A percentile compares a stretch with the other conserved stretches of the same genome.
Conservation (phyloP, 2,329 filamentous ascomycete genomes). For the Cordyceps militaris region DNA sequence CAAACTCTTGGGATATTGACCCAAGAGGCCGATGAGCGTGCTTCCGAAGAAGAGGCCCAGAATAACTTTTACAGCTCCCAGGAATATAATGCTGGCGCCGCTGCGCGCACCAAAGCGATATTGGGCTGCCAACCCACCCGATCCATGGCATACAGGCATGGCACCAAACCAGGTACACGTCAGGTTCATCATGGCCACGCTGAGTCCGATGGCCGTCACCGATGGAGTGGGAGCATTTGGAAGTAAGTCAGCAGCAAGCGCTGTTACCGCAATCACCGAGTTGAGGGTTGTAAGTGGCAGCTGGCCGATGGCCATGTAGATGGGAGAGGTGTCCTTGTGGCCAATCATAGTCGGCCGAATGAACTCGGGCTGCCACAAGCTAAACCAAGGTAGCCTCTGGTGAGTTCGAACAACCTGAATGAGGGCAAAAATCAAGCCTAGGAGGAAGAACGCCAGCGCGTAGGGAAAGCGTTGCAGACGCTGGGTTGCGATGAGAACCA, state of each 20-base stretch:
- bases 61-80: slow-evolving; percentile 68
- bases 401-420: slow-evolving; percentile 27
- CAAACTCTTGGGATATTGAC: slow-evolving; percentile 65
- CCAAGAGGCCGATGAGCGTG: slow-evolving; percentile 63
- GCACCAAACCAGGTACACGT: slow-evolving; percentile 83
- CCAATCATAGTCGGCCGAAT: slow-evolving; percentile 29
- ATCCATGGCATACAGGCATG: slow-evolving; percentile 94
- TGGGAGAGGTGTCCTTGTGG: slow-evolving; percentile 25
- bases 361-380: slow-evolving; percentile 53
- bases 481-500: slow-evolving; percentile 62
- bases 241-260: slow-evolving; percentile 70
- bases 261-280: slow-evolving; percentile 80
- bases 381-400: slow-evolving; percentile 42
- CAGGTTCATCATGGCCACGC: slow-evolving; percentile 78
- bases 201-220: slow-evolving; percentile 71
- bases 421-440: slow-evolving; percentile 61
- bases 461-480: slow-evolving; percentile 65
- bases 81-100: slow-evolving; percentile 72
- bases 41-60: slow-evolving; percentile 71
- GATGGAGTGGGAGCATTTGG: slow-evolving; percentile 60
- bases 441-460: slow-evolving; percentile 62
- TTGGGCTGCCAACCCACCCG: slow-evolving; percentile 83
- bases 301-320: slow-evolving; percentile 69
- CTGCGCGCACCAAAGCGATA: slow-evolving; percentile 87
- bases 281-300: slow-evolving; percentile 88